phyloP scores from a whole-genome alignment of 805 yeast genomes.

The Wickerhamiella azyma region DNA sequence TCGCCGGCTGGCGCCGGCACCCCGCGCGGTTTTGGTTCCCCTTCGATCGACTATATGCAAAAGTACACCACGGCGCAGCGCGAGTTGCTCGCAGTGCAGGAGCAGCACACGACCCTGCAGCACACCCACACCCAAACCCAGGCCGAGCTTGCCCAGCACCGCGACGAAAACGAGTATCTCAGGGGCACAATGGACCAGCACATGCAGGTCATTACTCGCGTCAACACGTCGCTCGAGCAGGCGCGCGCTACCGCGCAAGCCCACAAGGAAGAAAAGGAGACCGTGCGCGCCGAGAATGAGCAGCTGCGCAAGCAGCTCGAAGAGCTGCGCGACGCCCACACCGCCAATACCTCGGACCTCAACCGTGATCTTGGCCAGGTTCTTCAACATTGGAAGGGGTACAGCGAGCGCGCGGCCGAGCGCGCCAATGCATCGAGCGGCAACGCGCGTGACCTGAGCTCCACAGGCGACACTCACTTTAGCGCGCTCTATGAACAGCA shows the following conservation, averaged over 20 bases:
- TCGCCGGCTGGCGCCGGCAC: no score
- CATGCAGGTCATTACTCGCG: constrained; percentile 12
- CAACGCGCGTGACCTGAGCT: background rate
- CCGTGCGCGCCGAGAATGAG: constrained; percentile 13
- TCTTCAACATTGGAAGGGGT: constrained; percentile 12
- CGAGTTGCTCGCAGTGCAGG: constrained; percentile 12
- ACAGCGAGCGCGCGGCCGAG: background rate
- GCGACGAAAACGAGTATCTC: constrained; percentile 11
- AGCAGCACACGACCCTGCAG: constrained; percentile 12
- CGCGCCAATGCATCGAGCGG: background rate
- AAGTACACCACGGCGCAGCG: constrained; percentile 13
- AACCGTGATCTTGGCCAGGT: constrained; percentile 11
- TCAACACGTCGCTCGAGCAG: constrained; percentile 14
- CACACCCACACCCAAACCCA: constrained; percentile 9
- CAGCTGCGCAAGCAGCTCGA: constrained; percentile 15
- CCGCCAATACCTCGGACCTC: constrained; percentile 6
- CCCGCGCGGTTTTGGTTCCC: background rate
- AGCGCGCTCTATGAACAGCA: constrained; percentile 20
- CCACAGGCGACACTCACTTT: constrained; percentile 6
- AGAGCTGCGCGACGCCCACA: constrained; percentile 5
- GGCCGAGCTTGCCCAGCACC: constrained; percentile 12
- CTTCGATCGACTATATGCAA: constrained; percentile 10
- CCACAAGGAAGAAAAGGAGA: constrained; percentile 6
- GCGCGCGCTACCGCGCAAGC: constrained; percentile 13
- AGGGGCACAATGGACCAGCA: constrained; percentile 15